Conservation (phyloP, 2,329 filamentous ascomycete species). For the Graphium sp. region DNA sequence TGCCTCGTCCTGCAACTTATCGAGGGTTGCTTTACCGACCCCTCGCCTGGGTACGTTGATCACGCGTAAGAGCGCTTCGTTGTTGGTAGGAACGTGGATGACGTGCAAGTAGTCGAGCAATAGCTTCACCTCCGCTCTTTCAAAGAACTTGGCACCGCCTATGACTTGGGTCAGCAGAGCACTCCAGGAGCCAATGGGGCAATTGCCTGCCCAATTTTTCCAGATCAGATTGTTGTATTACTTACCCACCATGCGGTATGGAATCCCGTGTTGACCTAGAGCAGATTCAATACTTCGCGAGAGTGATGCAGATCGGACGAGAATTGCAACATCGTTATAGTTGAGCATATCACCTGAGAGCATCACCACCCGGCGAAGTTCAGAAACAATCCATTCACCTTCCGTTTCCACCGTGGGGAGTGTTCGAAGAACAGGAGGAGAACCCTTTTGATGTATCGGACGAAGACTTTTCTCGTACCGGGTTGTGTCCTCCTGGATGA, state of each 20-base stretch:
- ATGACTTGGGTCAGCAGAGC: not conserved
- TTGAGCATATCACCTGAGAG: constrained; percentile 60
- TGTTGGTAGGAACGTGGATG: constrained; percentile 70
- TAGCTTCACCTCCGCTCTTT: constrained; percentile 75
- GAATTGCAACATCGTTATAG: constrained; percentile 65
- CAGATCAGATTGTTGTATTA: not conserved
- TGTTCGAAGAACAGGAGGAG: constrained; percentile 63
- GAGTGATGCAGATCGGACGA: constrained; percentile 69
- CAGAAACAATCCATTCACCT: constrained; percentile 74
- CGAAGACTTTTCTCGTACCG: constrained; percentile 67
- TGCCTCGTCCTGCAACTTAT: constrained; percentile 58
- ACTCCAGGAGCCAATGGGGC: not conserved
- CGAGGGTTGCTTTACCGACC: constrained; percentile 66
- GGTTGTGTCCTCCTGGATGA: constrained; percentile 79
- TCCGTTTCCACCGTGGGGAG: constrained; percentile 55
- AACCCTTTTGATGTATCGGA: constrained; percentile 65
- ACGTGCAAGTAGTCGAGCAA: constrained; percentile 79
- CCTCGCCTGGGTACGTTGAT: constrained; percentile 73
- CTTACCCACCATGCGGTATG: constrained; percentile 74
- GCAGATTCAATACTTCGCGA: constrained; percentile 77
- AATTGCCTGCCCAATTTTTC: too few species aligned
- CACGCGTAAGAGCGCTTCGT: constrained; percentile 67
- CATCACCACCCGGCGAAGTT: constrained; percentile 54
- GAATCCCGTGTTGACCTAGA: constrained; percentile 62
- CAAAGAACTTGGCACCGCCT: constrained; percentile 70